Evolutionary conservation across 1,284 basidiomycete species (phyloP).

Genomic region (Sporisorium iseilematis-ciliati): DNA sequence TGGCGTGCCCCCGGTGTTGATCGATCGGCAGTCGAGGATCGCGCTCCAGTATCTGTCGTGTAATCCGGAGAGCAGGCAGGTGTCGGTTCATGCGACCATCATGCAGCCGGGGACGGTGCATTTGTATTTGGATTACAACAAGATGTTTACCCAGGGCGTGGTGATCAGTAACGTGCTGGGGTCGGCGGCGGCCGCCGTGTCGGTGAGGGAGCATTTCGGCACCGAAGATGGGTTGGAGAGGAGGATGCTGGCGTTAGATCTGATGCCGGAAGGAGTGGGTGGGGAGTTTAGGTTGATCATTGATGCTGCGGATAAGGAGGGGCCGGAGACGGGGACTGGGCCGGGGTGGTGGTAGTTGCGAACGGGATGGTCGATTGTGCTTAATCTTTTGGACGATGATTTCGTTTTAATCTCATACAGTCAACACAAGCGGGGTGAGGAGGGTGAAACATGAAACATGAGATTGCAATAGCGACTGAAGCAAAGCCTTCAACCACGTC

Average conservation of each 20-base stretch:
- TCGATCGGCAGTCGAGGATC: constrained; percentile 42
- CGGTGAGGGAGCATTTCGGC: constrained; percentile 40
- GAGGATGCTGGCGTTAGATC: constrained; percentile 42
- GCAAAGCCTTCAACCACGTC: constrained; percentile 16
- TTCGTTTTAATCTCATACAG: not conserved
- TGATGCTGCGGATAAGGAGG: constrained; percentile 50
- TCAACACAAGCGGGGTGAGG: not conserved
- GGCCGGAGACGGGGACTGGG: constrained; percentile 43
- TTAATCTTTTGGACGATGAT: not conserved
- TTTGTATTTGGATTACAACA: constrained; percentile 52
- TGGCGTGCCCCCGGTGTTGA: constrained; percentile 54
- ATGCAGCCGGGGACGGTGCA: constrained; percentile 47
- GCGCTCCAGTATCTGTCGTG: constrained; percentile 48
- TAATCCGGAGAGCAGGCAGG: constrained; percentile 47
- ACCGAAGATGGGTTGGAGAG: constrained; percentile 38
- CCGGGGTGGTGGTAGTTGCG: constrained; percentile 45
- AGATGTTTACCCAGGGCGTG: constrained; percentile 57
- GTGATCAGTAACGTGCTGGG: constrained; percentile 36
- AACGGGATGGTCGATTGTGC: too few species aligned
- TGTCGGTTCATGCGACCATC: constrained; percentile 42
- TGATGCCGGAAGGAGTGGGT: constrained; percentile 33
- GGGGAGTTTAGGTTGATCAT: constrained; percentile 48
- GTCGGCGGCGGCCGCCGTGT: constrained; percentile 28
- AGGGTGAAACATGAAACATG: not conserved
- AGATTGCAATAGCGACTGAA: constrained; percentile 1